phyloP scores from a whole-genome alignment of 768 basidiomycete genomes.

The Boletus huronensis region DNA sequence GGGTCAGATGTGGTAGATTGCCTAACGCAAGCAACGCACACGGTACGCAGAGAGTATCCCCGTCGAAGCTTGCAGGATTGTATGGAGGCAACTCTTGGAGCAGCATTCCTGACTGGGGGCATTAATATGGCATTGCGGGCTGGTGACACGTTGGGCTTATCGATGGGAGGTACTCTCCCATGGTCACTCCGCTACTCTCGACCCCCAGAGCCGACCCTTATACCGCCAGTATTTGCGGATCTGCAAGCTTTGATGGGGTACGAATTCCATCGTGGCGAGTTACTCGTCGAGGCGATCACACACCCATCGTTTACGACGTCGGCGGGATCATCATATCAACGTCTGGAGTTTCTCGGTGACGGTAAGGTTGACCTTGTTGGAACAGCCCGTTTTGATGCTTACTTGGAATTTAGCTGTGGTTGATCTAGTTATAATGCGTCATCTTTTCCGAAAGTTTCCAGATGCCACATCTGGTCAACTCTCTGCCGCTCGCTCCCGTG shows the following conservation, averaged over 20 bases:
- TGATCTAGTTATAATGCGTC: conserved; percentile 67
- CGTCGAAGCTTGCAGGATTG: conserved; percentile 80
- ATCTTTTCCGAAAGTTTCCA: conserved; percentile 69
- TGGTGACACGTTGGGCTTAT: conserved; percentile 63
- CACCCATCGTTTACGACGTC: conserved; percentile 70
- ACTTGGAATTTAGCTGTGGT: conserved; percentile 50
- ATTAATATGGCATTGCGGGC: conserved; percentile 62
- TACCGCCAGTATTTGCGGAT: conserved; percentile 46
- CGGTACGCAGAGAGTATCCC: conserved; percentile 48
- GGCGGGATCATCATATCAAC: conserved; percentile 68
- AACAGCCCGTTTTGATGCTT: conserved; percentile 1
- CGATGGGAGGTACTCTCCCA: conserved; percentile 66
- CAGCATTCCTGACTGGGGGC: conserved; percentile 69
- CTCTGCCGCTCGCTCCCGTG: conserved; percentile 63
- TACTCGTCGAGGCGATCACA: conserved; percentile 77
- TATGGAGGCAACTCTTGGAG: conserved; percentile 84
- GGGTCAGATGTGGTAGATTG: conserved; percentile 35
- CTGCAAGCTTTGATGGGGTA: conserved; percentile 71
- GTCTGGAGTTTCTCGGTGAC: conserved; percentile 87
- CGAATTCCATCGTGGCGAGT: conserved; percentile 54
- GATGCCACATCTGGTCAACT: conserved; percentile 73
- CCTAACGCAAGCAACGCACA: conserved; percentile 25
- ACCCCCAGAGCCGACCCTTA: conserved; percentile 29
- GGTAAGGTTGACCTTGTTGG: conserved; percentile 45
- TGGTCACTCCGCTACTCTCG: conserved; percentile 62